These are phyloP conservation scores for Simmondsia chinensis DNA, from an alignment of 148 eudicot genomes.

Conservation along the genomic window DNA sequence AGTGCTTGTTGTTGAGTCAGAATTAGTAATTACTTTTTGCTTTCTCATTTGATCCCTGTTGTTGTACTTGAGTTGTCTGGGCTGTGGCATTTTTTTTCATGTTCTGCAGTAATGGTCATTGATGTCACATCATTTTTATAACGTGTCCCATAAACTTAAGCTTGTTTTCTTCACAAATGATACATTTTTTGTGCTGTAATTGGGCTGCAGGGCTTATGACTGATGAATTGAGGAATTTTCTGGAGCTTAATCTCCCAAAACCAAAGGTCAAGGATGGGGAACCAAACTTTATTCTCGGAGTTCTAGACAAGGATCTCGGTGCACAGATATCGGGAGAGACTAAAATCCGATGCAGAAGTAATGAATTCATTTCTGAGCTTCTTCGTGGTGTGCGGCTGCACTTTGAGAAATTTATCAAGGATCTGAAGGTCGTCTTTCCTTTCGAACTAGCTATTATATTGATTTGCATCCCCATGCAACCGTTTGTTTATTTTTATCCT, in stretches of 20 bases:
- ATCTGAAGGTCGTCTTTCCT: constrained; percentile 97
- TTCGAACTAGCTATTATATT: too few species aligned
- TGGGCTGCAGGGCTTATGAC: constrained; percentile 79
- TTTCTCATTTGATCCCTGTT: too few species aligned
- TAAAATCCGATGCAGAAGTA: constrained; percentile 75
- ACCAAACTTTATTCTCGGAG: constrained; percentile 65
- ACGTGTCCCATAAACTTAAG: too few species aligned
- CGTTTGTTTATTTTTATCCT: too few species aligned
- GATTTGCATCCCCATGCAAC: too few species aligned
- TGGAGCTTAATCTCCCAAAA: constrained; percentile 64
- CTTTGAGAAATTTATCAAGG: constrained; percentile 65
- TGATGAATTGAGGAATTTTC: constrained; percentile 63
- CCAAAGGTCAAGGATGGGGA: constrained; percentile 55
- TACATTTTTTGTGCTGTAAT: neutral
- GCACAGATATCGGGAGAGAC: constrained; percentile 70
- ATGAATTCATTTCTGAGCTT: constrained; percentile 79
- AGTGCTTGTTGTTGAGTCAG: too few species aligned
- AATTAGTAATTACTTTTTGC: too few species aligned
- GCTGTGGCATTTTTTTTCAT: too few species aligned
- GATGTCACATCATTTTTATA: too few species aligned
- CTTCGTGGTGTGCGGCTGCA: constrained; percentile 92
- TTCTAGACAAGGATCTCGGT: constrained; percentile 80
- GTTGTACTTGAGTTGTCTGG: too few species aligned
- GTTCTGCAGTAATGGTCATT: too few species aligned
- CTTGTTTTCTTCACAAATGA: too few species aligned